Evolutionary conservation across 768 basidiomycete species (phyloP).

Genomic region (Russula lepida): DNA sequence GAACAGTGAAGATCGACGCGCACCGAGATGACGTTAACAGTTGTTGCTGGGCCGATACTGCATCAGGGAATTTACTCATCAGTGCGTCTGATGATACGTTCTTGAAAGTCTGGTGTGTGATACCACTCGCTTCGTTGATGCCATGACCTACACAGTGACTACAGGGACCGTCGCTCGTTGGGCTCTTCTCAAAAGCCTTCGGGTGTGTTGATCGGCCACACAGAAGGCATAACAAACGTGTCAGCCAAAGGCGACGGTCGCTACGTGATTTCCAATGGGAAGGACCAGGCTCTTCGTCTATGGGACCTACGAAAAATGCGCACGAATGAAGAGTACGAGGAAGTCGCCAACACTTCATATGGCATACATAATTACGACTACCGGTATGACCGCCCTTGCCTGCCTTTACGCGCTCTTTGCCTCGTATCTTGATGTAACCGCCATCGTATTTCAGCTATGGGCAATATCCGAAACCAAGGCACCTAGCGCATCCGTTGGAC

Average conservation of each 20-base stretch:
- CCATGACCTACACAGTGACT: neutral
- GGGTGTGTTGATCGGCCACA: slow-evolving; percentile 90
- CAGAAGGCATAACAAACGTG: slow-evolving; percentile 91
- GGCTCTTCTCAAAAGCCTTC: slow-evolving; percentile 60
- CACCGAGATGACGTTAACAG: slow-evolving; percentile 91
- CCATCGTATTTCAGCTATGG: slow-evolving; percentile 39
- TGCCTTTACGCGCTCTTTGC: neutral
- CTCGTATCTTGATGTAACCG: neutral
- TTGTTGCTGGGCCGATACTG: slow-evolving; percentile 90
- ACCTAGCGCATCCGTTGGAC: slow-evolving; percentile 69
- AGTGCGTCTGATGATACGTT: slow-evolving; percentile 94
- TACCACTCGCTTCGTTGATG: neutral
- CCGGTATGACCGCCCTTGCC: slow-evolving; percentile 44
- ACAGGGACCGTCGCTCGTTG: slow-evolving; percentile 46
- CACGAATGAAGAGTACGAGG: slow-evolving; percentile 58
- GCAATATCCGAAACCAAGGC: slow-evolving; percentile 54
- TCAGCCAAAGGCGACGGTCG: slow-evolving; percentile 95
- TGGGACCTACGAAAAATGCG: slow-evolving; percentile 97
- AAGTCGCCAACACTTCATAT: slow-evolving; percentile 40
- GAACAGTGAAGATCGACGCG: slow-evolving; percentile 80
- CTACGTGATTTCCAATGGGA: slow-evolving; percentile 91
- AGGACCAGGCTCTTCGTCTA: slow-evolving; percentile 84
- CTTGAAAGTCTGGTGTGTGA: slow-evolving; percentile 83
- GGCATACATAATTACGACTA: slow-evolving; percentile 69
- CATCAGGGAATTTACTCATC: slow-evolving; percentile 88